Base-by-base conservation (phyloP, 768 basidiomycete genomes). In the Gymnopilus dilepis region DNA sequence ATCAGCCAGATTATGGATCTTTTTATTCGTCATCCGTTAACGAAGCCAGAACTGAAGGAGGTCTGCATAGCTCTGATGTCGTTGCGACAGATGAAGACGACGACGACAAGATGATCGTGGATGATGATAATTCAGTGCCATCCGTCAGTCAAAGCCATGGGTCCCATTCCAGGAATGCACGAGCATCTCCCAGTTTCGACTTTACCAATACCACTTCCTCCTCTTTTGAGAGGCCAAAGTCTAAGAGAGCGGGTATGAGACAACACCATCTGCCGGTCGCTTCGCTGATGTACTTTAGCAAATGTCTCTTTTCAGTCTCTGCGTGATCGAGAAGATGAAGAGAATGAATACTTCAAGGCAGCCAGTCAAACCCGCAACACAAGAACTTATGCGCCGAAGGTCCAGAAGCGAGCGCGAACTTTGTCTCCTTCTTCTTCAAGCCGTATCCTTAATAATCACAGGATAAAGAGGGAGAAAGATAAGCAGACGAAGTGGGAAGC, bases 381-480 rank as follows among this genome's bases (percentile, higher is more conserved):
- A 1, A 71, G 66, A 33, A 72, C 66, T 47, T 79, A 76, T 59
- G 54, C 71, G 24, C 62, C 75, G n/a, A 72, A 70, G 56, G 65
- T 70, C 55, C 68, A 68, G 21, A 89, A 89, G 69, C 82, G 86
- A 13, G 77, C 78, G 26, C 80, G 88, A 55, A 86, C 80, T 0
- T 67, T 74, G 1, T 82, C 87, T 22, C 84, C 84, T 15, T 67
- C 70, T 31, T 65, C 75, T 42, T 67, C 72, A 19, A 77, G 75
- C 65, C 80, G 75, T n/a, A 75, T 74, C 30, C 58, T 80, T 3
- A 75, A 76, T 31, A 70, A 75, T 11, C 79, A 75, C 48, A 75
- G 74, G 38, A 60, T 64, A 3, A 77, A 76, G 53, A 76, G 81
- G 15, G 78, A 83, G 58, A 78, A 74, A 56, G 77, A 73, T 59